These are phyloP conservation scores for Pseudonitzschia multiseries DNA, from an alignment of 108 stramenopile genomes.

Conservation along the genomic window DNA sequence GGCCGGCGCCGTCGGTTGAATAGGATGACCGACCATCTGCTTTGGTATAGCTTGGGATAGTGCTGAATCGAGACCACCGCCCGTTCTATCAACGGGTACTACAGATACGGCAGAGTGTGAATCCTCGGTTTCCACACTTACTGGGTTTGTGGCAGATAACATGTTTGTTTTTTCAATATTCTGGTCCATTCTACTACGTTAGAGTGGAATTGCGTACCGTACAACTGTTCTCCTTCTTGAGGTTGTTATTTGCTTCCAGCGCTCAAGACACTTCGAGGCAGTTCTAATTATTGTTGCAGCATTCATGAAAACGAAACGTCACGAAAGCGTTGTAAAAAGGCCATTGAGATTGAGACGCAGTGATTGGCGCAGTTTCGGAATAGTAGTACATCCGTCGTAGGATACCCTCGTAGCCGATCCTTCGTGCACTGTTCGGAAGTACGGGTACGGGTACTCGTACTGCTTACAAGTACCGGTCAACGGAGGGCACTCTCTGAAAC, in stretches of 20 bases:
- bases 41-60: slow-evolving; percentile 1
- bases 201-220: background rate
- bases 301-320: background rate
- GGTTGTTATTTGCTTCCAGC: background rate
- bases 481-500: too few relatives aligned
- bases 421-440: too few relatives aligned
- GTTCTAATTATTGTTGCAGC: background rate
- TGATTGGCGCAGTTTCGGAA: too few relatives aligned
- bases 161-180: background rate
- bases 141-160: slow-evolving; percentile 1
- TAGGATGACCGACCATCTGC: background rate
- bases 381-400: too few relatives aligned
- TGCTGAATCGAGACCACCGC: background rate
- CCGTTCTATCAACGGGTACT: background rate
- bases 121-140: background rate
- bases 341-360: background rate
- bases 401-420: too few relatives aligned
- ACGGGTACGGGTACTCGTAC: too few relatives aligned
- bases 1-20: background rate
- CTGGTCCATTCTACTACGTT: slow-evolving; percentile 5
- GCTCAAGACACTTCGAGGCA: background rate
- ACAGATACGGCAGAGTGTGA: background rate
- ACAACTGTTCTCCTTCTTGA: background rate
- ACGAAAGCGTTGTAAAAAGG: background rate
- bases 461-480: too few relatives aligned